Conservation (phyloP, 306 rosid genomes). For the Casuarina equisetifolia region DNA sequence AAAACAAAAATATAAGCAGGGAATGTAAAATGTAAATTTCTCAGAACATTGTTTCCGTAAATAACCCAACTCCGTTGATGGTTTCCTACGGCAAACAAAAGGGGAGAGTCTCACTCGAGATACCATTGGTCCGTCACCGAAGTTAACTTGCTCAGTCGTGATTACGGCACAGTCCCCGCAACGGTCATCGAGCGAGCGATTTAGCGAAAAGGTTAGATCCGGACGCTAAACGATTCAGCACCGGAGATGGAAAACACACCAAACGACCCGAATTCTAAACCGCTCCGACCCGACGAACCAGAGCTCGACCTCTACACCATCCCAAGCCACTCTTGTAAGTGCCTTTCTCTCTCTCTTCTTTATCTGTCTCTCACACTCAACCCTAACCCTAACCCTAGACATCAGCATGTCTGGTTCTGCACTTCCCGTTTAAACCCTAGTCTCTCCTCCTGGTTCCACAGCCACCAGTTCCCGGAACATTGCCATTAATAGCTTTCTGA, state of each 20-base stretch:
- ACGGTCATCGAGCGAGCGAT: background rate
- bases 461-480: background rate
- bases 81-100: background rate
- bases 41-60: no score
- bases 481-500: background rate
- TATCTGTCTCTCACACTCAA: background rate
- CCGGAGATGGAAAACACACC: conserved; percentile 47
- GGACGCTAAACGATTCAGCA: conserved; percentile 3
- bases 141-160: background rate
- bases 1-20: no score
- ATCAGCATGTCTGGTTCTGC: background rate
- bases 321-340: conserved; percentile 85
- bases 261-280: conserved; percentile 47
- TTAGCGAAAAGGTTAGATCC: background rate
- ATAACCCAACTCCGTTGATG: no score
- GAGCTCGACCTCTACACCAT: conserved; percentile 94
- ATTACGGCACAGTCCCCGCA: background rate
- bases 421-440: conserved; percentile 25
- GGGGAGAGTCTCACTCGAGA: background rate
- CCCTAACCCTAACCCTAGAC: conserved; percentile 17
- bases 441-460: background rate
- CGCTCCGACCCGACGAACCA: conserved; percentile 60
- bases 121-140: conserved; percentile 15
- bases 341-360: background rate
- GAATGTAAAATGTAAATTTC: no score